These are phyloP conservation scores for Ceratocystis lukuohia DNA, from an alignment of 2,329 filamentous ascomycete genomes.

Conservation along the genomic window DNA sequence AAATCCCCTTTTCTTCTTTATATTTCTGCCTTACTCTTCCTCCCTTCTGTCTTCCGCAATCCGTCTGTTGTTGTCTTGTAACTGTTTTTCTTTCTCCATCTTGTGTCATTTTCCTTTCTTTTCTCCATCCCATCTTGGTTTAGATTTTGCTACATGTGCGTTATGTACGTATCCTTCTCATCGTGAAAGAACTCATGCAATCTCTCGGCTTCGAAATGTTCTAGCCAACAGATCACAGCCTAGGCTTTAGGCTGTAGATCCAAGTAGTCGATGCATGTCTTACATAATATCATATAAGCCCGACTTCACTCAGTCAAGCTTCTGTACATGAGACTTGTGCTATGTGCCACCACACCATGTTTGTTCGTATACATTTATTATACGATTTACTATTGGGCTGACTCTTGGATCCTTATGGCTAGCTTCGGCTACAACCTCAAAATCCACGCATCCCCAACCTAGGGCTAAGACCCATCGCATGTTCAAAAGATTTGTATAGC, in stretches of 20 bases:
- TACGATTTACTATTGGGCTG: neutral
- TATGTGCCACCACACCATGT: neutral
- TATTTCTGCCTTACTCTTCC: slow-evolving; percentile 7
- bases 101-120: neutral
- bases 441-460: neutral
- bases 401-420: neutral
- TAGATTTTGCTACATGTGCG: neutral
- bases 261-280: neutral
- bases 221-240: neutral
- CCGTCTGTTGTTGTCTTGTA: neutral
- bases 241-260: neutral
- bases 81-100: neutral
- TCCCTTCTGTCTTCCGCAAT: neutral
- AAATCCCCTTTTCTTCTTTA: slow-evolving; percentile 1
- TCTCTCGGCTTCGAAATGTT: neutral
- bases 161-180: neutral
- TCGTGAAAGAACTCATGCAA: neutral
- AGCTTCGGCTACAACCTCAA: neutral
- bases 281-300: neutral
- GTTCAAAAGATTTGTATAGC: slow-evolving; percentile 4
- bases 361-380: neutral
- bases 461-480: neutral
- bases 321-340: neutral
- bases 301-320: neutral
- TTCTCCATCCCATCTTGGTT: neutral